These are phyloP conservation scores for Penicillium crystallinum DNA, from an alignment of 495 filamentous ascomycete genomes.

Conservation along the genomic window DNA sequence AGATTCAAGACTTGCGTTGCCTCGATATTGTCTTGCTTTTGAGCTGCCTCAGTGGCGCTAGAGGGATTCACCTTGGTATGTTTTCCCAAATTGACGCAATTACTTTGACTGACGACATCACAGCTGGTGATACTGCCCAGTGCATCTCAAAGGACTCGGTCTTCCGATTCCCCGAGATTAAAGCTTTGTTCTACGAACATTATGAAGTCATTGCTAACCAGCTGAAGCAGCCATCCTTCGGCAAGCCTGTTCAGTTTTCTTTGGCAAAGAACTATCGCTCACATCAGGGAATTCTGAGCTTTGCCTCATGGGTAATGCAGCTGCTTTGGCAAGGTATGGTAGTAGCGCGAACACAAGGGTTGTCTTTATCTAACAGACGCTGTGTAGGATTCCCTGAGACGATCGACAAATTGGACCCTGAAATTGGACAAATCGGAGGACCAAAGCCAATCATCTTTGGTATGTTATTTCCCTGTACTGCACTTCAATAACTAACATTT, in stretches of 20 bases:
- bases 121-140: conserved; percentile 43
- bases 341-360: not conserved
- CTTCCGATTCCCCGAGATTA: conserved; percentile 40
- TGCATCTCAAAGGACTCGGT: conserved; percentile 41
- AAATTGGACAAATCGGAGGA: conserved; percentile 31
- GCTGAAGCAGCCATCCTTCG: conserved; percentile 14
- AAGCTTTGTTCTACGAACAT: conserved; percentile 32
- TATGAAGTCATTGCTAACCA: conserved; percentile 14
- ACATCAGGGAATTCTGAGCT: conserved; percentile 39
- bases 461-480: conserved; percentile 1
- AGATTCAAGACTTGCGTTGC: conserved; percentile 39
- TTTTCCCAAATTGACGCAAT: not conserved
- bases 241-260: conserved; percentile 24
- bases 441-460: conserved; percentile 38
- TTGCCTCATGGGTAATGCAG: conserved; percentile 37
- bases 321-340: conserved; percentile 15
- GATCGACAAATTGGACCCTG: conserved; percentile 38
- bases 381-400: conserved; percentile 33
- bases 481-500: not conserved
- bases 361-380: not conserved
- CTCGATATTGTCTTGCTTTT: conserved; percentile 36
- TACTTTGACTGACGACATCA: not conserved
- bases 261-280: conserved; percentile 40
- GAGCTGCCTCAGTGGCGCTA: conserved; percentile 24
- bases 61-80: conserved; percentile 37